phyloP scores from a whole-genome alignment of 2,329 filamentous ascomycete genomes.

The Colletotrichum sojae region DNA sequence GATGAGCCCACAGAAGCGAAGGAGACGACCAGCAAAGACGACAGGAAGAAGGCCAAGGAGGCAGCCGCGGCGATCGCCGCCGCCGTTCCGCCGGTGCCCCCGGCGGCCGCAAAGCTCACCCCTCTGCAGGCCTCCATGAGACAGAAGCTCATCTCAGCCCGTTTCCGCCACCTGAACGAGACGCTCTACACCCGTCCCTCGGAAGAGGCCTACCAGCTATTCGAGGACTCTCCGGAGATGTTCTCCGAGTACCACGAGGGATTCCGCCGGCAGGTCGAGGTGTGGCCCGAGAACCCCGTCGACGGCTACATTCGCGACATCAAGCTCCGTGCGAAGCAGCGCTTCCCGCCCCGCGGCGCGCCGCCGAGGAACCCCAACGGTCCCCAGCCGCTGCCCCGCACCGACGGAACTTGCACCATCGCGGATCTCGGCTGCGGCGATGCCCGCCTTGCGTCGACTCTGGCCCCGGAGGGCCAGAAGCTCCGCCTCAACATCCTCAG shows the following conservation, averaged over 20 bases:
- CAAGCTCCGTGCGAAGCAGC: slow-evolving; percentile 73
- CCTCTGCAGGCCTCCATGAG: slow-evolving; percentile 95
- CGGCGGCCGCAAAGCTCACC: slow-evolving; percentile 77
- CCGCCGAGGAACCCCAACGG: slow-evolving; percentile 43
- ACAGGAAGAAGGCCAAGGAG: slow-evolving; percentile 41
- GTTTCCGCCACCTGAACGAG: slow-evolving; percentile 97
- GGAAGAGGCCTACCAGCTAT: slow-evolving; percentile 84
- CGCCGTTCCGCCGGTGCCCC: slow-evolving; percentile 53
- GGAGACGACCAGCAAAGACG: slow-evolving; percentile 22
- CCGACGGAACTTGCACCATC: slow-evolving; percentile 80
- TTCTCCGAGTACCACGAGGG: slow-evolving; percentile 97
- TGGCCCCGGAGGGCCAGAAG: slow-evolving; percentile 75
- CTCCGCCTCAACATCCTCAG: slow-evolving; percentile 83
- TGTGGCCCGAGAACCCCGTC: slow-evolving; percentile 97
- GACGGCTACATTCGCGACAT: slow-evolving; percentile 86
- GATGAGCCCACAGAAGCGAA: slow-evolving; percentile 38
- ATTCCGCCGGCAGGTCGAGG: slow-evolving; percentile 93
- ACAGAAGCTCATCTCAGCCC: slow-evolving; percentile 92
- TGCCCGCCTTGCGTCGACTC: slow-evolving; percentile 80
- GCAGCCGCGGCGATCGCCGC: slow-evolving; percentile 44
- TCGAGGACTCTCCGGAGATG: slow-evolving; percentile 89
- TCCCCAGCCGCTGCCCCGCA: slow-evolving; percentile 75
- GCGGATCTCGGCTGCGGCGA: slow-evolving; percentile 96
- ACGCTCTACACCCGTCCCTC: slow-evolving; percentile 96
- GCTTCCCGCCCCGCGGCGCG: slow-evolving; percentile 45